phyloP scores from a whole-genome alignment of 148 eudicot species.

The Spergularia marina region DNA sequence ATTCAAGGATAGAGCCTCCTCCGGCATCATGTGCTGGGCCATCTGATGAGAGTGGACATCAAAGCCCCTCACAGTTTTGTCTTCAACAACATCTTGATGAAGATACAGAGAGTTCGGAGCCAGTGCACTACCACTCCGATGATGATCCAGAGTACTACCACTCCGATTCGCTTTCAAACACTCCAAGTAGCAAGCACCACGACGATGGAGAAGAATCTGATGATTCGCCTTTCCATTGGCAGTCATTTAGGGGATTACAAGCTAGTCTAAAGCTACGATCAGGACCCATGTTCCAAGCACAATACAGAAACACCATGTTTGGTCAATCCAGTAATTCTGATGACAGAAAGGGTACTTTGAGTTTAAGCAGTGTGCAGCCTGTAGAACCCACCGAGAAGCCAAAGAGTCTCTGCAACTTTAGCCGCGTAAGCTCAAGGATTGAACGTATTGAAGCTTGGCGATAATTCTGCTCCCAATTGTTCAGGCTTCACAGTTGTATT shows the following conservation, averaged over 20 bases:
- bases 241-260: conserved; percentile 31
- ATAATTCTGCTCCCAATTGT: conserved; percentile 18
- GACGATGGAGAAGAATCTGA: conserved; percentile 44
- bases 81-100: conserved; percentile 34
- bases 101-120: conserved; percentile 48
- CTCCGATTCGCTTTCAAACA: conserved; percentile 19
- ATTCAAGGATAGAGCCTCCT: conserved; percentile 40
- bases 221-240: conserved; percentile 41
- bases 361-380: conserved; percentile 21
- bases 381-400: conserved; percentile 35
- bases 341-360: conserved; percentile 20
- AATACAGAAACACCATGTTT: background rate
- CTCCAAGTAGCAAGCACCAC: conserved; percentile 20
- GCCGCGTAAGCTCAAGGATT: conserved; percentile 46
- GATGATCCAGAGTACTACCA: conserved; percentile 46
- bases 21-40: conserved; percentile 47
- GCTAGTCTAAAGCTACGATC: conserved; percentile 20
- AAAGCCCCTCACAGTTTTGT: conserved; percentile 49
- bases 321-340: conserved; percentile 36
- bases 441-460: conserved; percentile 76
- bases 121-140: conserved; percentile 33
- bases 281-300: conserved; percentile 28
- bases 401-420: conserved; percentile 51
- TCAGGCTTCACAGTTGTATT: conserved; percentile 2
- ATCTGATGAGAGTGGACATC: conserved; percentile 64